Conservation (phyloP, 176 grass and related monocot species). For the Oryza glumipatula region DNA sequence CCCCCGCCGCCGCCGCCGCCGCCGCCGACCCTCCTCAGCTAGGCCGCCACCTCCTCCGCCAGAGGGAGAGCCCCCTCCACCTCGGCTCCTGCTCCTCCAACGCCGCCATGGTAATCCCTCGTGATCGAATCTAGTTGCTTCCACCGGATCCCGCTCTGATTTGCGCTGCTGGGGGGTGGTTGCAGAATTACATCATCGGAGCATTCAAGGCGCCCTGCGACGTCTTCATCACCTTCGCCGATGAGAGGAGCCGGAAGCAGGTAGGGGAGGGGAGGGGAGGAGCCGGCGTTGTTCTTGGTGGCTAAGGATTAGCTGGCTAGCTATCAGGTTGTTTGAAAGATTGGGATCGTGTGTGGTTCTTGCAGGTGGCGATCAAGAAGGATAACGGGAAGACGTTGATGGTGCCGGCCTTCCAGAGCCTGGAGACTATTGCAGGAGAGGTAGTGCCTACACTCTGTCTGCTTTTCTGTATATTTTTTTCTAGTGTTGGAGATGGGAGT, state of each 20-base stretch:
- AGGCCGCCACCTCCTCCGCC: neutral
- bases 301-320: no score
- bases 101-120: constrained; percentile 41
- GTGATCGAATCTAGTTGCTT: neutral
- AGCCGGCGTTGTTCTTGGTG: neutral
- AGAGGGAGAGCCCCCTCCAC: neutral
- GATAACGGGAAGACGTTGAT: constrained; percentile 79
- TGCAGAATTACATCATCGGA: constrained; percentile 82
- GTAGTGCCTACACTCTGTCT: constrained; percentile 32
- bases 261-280: constrained; percentile 30
- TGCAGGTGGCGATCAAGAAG: constrained; percentile 75
- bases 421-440: constrained; percentile 85
- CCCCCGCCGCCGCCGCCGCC: neutral
- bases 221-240: constrained; percentile 76
- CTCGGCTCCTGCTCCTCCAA: neutral
- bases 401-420: constrained; percentile 87
- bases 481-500: no score
- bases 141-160: constrained; percentile 34
- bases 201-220: constrained; percentile 90
- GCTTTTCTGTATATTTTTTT: neutral
- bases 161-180: neutral
- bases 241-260: constrained; percentile 82
- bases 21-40: neutral
- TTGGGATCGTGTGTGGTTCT: neutral
- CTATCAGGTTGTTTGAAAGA: neutral